These are phyloP conservation scores for Pezicula radicicola DNA, from an alignment of 2,329 filamentous ascomycete species.

Conservation along the genomic window DNA sequence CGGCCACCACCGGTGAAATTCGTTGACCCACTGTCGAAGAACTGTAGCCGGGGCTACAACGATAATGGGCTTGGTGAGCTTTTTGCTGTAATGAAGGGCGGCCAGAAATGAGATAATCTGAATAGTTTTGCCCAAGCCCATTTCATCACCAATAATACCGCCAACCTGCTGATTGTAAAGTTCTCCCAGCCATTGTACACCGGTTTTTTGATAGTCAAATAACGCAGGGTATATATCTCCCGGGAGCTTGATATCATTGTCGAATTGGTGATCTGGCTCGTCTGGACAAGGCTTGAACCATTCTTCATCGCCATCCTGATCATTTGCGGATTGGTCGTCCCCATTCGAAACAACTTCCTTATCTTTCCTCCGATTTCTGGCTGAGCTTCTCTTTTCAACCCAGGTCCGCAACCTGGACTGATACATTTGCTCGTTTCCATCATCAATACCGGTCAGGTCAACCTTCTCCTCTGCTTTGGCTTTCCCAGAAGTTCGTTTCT, in stretches of 20 bases:
- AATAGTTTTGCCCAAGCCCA: conserved; percentile 97
- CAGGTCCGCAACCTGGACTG: conserved; percentile 72
- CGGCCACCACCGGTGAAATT: conserved; percentile 99
- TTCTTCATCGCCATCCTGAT: conserved; percentile 49
- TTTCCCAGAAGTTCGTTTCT: conserved; percentile 27
- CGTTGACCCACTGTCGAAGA: conserved; percentile 96
- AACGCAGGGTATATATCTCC: conserved; percentile 91
- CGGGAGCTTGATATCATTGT: conserved; percentile 73
- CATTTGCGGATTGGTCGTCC: conserved; percentile 40
- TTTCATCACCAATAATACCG: conserved; percentile 94
- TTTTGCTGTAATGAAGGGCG: conserved; percentile 87
- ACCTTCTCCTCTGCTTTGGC: conserved; percentile 27
- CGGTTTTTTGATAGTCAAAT: conserved; percentile 96
- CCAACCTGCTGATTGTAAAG: conserved; percentile 86
- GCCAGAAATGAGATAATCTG: conserved; percentile 68
- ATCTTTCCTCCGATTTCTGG: conserved; percentile 43
- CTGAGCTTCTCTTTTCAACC: conserved; percentile 61
- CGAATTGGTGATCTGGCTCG: conserved; percentile 70
- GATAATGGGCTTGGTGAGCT: conserved; percentile 79
- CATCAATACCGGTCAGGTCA: conserved; percentile 58
- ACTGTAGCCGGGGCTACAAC: conserved; percentile 93
- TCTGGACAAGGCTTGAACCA: conserved; percentile 88
- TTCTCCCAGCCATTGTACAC: conserved; percentile 94
- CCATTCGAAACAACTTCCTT: conserved; percentile 30
- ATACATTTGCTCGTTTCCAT: conserved; percentile 84